Base-by-base conservation (phyloP, 257 asterid genomes). In the Gentiana straminea region DNA sequence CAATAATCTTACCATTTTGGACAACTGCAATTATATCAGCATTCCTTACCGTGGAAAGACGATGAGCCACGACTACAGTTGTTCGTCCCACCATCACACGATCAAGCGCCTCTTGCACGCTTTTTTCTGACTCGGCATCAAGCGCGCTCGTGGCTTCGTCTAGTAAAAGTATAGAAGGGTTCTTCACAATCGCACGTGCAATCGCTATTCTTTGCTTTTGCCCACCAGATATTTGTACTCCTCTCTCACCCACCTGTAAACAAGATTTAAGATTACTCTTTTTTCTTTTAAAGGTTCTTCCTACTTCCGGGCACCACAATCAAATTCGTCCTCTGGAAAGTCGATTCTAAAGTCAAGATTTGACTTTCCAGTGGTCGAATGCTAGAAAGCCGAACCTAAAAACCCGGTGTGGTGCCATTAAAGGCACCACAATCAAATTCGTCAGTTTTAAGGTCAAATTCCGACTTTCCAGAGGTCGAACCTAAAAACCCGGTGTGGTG, bases 91-190 rank as follows among this genome's bases (percentile, higher is more conserved):
- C 91, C 95, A 88, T 88, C 55, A 86, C 95, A 8, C 85, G 94
- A 62, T 92, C 97, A 34, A 92, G 99, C 44, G 99, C 99, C 75
- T 85, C 94, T 62, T 92, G 99, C 68, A 92, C 99, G 24, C 93
- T 80, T 64, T 79, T 81, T 71, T 92, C 99, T 1, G 97, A 88
- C 70, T 88, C 99, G 3, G 97, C 94, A 68, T 92, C 99, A 55
- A 88, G 97, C 37, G 99, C 97, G 63, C 99, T 92, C 0, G 97
- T 92, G 9, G 99, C 99, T 72, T 92, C 99, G 52, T 92, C 99
- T 77, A 92, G 63, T 66, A 92, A 52, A 75, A 92, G 85, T 55
- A 88, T 71, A 13, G 94, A 83, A 8, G 99, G 99, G 49, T 85
- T 85, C 65, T 88, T 88, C 63, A 92, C 95, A 51, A 88, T 80